Evolutionary conservation across 2,329 filamentous ascomycete species (phyloP), one percentile per base, ranked within the genome.

Genomic region (Nemania sp.): DNA sequence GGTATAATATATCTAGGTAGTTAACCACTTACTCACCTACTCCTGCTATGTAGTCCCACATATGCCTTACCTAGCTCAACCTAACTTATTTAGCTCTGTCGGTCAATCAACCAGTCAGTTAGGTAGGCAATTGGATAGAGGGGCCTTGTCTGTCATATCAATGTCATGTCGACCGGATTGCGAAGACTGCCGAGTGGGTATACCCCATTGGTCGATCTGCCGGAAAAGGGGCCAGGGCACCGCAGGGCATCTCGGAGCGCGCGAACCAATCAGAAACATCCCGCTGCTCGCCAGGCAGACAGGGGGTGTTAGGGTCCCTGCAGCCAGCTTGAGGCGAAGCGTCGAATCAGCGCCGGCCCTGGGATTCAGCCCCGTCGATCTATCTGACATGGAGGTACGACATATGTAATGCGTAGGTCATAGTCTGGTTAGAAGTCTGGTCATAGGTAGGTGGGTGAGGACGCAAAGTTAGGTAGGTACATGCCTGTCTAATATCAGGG

Each of bases 171-270:
- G n/a, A 15, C 18, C 38, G 38, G 38, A 41, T 41, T 41, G 38
- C 38, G 38, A 41, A 35, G 11, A n/a, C n/a, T n/a, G n/a, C n/a
- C 32, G 32, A 35, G 11, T n/a, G n/a, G n/a, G n/a, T n/a, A n/a
- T n/a, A n/a, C n/a, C 5, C 32, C 32, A 35, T 35, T 35, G 38
- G 38, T 41, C 11, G 38, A 41, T 41, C 38, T 41, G 38, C 2
- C 38, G 38, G 38, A 18, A 15, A 35, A 15, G 15, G 38, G 15
- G 52, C 54, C 2, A n/a, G 8, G 6, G 8, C 1, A 24, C 3
- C 60, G 7, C 26, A n/a, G 47, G 15, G 47, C 15, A 13, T 47
- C 62, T 54, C 62, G 55, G 62, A 58, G 62, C 52, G 54, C 47
- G 54, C 47, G n/a, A n/a, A 15, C 54, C 32, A 53, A 57, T 52